Percentiles rank a stretch among this genome's conserved stretches.
These are phyloP conservation scores for Leccinum variicolor DNA, from an alignment of 768 basidiomycete species.

Conservation along the genomic window DNA sequence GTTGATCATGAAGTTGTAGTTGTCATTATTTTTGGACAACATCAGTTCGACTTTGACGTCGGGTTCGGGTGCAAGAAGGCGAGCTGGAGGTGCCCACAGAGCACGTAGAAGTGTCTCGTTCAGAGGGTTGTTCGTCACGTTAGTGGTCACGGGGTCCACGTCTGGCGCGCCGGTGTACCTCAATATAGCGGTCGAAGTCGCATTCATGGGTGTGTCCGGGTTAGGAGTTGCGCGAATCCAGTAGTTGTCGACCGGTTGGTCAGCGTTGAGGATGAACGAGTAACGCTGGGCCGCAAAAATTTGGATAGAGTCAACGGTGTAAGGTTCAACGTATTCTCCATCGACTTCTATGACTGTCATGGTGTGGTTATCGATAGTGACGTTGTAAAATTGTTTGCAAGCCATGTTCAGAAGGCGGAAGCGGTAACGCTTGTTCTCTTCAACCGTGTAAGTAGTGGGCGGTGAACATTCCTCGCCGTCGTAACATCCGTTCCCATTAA, in stretches of 20 bases:
- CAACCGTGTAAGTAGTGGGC: conserved; percentile 33
- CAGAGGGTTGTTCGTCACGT: conserved; percentile 5
- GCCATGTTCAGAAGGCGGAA: conserved; percentile 36
- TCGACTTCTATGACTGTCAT: conserved; percentile 43
- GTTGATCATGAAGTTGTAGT: conserved; percentile 14
- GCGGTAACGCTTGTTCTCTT: conserved; percentile 35
- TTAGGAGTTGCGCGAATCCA: conserved; percentile 20
- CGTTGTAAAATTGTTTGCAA: conserved; percentile 31
- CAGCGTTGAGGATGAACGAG: conserved; percentile 42
- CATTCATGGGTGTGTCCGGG: neutral
- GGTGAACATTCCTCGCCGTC: conserved; percentile 18
- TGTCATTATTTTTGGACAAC: conserved; percentile 6
- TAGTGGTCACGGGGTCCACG: conserved; percentile 7
- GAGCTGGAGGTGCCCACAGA: conserved; percentile 7
- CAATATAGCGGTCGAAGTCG: conserved; percentile 13
- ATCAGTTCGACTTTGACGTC: conserved; percentile 19
- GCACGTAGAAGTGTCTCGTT: conserved; percentile 18
- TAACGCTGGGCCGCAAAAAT: conserved; percentile 43
- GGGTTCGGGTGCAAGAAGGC: conserved; percentile 11
- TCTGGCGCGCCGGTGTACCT: conserved; percentile 15
- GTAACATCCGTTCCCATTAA: conserved; percentile 39
- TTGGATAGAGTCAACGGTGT: conserved; percentile 37
- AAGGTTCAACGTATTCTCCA: conserved; percentile 36
- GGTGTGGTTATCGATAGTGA: conserved; percentile 25
- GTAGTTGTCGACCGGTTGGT: conserved; percentile 40